phyloP scores from a whole-genome alignment of 108 stramenopile species.

The Skeletonema menzelii region DNA sequence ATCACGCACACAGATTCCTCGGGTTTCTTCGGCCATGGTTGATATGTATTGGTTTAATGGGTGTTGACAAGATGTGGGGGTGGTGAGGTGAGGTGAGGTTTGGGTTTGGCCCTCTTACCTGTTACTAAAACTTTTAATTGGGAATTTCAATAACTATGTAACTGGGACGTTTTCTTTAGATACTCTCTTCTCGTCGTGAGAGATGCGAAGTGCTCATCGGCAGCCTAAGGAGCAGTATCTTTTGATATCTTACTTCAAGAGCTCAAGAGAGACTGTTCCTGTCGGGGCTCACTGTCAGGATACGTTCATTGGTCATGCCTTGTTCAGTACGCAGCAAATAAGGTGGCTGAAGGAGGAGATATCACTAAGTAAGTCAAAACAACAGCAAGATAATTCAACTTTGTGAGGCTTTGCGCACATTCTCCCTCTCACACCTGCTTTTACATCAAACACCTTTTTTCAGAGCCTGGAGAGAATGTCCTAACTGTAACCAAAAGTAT shows the following conservation, averaged over 20 bases:
- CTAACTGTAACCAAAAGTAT: not conserved
- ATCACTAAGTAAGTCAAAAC: not conserved
- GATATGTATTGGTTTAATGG: not conserved
- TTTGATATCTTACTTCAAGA: too few relatives aligned
- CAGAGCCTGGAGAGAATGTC: not conserved
- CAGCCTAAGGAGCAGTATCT: too few relatives aligned
- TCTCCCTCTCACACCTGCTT: too few relatives aligned
- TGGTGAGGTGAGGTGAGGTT: not conserved
- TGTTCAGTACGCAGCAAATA: not conserved
- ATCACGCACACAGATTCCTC: constrained; percentile 92
- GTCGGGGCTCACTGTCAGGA: not conserved
- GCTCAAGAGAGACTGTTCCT: not conserved
- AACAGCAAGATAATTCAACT: not conserved
- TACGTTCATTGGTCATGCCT: not conserved
- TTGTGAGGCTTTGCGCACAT: not conserved
- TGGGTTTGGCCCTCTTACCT: too few relatives aligned
- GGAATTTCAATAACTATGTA: too few relatives aligned
- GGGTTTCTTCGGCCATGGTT: constrained; percentile 77
- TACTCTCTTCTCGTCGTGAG: too few relatives aligned
- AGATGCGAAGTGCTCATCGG: too few relatives aligned
- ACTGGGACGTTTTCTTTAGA: too few relatives aligned
- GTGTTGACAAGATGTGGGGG: not conserved
- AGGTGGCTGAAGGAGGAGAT: not conserved
- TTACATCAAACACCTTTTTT: too few relatives aligned
- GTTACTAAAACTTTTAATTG: not conserved